These are phyloP conservation scores for Mycena galericulata DNA, from an alignment of 768 basidiomycete genomes.

Conservation along the genomic window DNA sequence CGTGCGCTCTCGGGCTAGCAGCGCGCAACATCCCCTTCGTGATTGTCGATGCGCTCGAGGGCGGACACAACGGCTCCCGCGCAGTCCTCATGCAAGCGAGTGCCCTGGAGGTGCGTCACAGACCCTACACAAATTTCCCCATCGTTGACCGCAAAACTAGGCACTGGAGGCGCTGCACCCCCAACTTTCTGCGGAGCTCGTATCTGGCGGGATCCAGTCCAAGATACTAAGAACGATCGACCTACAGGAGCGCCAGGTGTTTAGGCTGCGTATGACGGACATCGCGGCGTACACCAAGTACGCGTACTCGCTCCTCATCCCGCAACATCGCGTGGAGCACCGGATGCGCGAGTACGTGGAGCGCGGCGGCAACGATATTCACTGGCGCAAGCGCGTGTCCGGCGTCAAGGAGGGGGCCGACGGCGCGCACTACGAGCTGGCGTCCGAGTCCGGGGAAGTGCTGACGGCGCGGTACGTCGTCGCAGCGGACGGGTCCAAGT, in stretches of 20 bases:
- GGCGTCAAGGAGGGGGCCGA: too few species aligned
- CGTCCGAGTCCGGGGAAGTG: constrained; percentile 53
- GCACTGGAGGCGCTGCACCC: not conserved
- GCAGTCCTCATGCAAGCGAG: not conserved
- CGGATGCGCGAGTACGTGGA: constrained; percentile 46
- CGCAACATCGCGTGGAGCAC: constrained; percentile 54
- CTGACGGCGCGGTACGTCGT: constrained; percentile 49
- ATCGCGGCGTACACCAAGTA: constrained; percentile 47
- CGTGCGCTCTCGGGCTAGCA: constrained; percentile 51
- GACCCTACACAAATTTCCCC: not conserved
- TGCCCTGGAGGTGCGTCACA: not conserved
- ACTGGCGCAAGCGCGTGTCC: constrained; percentile 48
- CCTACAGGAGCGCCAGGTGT: constrained; percentile 48
- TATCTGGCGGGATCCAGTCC: too few species aligned
- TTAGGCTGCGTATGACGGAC: constrained; percentile 40
- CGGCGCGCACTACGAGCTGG: too few species aligned
- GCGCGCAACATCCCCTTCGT: constrained; percentile 48
- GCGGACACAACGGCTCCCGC: too few species aligned
- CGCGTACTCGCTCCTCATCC: constrained; percentile 49
- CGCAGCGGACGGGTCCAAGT: constrained; percentile 39
- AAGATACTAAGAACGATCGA: constrained; percentile 52
- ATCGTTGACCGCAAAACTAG: not conserved
- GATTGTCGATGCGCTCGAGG: constrained; percentile 41
- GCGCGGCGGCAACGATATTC: constrained; percentile 42
- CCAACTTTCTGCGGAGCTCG: too few species aligned